Evolutionary conservation across 148 eudicot genomes (phyloP).

Genomic region (Rhododendron williamsianum): DNA sequence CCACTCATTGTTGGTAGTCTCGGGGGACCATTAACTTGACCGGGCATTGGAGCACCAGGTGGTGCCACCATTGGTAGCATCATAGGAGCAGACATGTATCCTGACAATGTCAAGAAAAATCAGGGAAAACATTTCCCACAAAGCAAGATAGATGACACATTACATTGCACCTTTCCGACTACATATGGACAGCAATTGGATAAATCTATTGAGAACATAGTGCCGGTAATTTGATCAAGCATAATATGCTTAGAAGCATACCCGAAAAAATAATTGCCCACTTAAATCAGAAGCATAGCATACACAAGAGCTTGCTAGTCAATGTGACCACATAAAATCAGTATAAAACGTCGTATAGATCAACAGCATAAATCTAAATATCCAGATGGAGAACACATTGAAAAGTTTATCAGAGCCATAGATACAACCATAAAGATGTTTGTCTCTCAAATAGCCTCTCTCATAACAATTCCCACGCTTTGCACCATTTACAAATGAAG

Average conservation of each 20-base stretch:
- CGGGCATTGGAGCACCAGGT: conserved; percentile 47
- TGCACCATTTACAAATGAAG: not conserved
- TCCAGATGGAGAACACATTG: not conserved
- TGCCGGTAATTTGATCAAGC: not conserved
- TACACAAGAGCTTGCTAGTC: not conserved
- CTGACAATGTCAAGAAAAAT: conserved; percentile 22
- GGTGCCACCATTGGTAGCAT: conserved; percentile 42
- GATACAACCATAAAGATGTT: not conserved
- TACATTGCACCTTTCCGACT: not conserved
- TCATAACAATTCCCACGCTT: not conserved
- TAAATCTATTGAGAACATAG: not conserved
- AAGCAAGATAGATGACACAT: not conserved
- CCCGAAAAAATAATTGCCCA: not conserved
- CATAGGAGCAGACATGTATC: conserved; percentile 33
- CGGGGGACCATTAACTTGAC: conserved; percentile 38
- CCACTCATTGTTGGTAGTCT: conserved; percentile 36
- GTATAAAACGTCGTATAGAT: not conserved
- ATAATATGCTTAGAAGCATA: not conserved
- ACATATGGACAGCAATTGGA: not conserved
- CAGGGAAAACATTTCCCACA: not conserved
- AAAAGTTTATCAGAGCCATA: not conserved
- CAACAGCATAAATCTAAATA: not conserved
- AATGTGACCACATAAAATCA: not conserved
- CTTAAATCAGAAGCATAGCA: not conserved
- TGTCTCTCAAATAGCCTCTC: not conserved